Evolutionary conservation across 1,139 yeast species (phyloP).

Genomic region (Kodamaea plutei): DNA sequence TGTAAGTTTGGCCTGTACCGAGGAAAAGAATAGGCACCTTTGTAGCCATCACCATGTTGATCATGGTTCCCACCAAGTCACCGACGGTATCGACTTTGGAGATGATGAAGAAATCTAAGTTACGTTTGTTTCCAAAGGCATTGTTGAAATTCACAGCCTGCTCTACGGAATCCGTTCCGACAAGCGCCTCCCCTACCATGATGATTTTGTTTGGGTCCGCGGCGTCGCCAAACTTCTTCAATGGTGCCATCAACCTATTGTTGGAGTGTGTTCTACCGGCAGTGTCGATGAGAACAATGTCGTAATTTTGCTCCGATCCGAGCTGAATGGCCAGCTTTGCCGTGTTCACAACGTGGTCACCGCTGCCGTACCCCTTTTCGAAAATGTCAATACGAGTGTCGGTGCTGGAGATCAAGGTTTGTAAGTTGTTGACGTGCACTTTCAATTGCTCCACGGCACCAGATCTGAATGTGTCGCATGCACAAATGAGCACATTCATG

Average conservation of each 20-base stretch:
- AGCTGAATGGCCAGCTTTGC: conserved; percentile 90
- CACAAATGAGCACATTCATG: conserved; percentile 83
- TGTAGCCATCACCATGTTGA: conserved; percentile 95
- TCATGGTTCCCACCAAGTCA: conserved; percentile 94
- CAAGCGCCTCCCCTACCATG: conserved; percentile 98
- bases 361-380: conserved; percentile 96
- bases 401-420: conserved; percentile 46
- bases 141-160: conserved; percentile 91
- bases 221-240: conserved; percentile 91
- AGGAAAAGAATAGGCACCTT: conserved; percentile 93
- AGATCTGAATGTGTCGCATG: conserved; percentile 96
- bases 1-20: conserved; percentile 96
- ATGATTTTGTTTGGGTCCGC: conserved; percentile 95
- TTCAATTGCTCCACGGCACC: conserved; percentile 97
- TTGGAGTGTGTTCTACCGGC: conserved; percentile 98
- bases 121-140: conserved; percentile 84
- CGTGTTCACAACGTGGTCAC: conserved; percentile 85
- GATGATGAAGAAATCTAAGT: conserved; percentile 84
- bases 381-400: conserved; percentile 68
- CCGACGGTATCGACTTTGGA: conserved; percentile 98
- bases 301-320: conserved; percentile 61
- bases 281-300: conserved; percentile 89
- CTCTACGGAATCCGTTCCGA: conserved; percentile 94
- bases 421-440: conserved; percentile 84
- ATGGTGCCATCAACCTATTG: conserved; percentile 90